Percentiles rank a stretch among this genome's conserved stretches.
These are phyloP conservation scores for Pascua guehoae DNA, from an alignment of 1,284 basidiomycete genomes.

Conservation along the genomic window DNA sequence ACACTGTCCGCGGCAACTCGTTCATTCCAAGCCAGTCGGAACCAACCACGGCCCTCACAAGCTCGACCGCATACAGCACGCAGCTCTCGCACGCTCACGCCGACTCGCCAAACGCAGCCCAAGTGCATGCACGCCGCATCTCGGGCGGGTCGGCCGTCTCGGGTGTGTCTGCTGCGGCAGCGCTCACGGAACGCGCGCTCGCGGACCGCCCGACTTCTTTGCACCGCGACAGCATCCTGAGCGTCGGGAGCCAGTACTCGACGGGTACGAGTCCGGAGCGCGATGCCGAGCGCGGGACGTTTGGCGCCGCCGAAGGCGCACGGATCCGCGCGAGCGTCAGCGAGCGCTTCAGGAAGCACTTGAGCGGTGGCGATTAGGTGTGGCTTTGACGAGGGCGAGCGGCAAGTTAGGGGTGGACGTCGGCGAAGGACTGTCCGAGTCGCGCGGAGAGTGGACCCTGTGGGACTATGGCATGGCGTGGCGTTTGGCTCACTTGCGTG, in stretches of 20 bases:
- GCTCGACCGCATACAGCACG: constrained; percentile 10
- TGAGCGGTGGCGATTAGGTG: constrained; percentile 6
- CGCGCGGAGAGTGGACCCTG: too few species aligned
- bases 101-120: too few species aligned
- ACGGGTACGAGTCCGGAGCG: neutral
- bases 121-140: too few species aligned
- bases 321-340: constrained; percentile 16
- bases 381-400: neutral
- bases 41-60: constrained; percentile 14
- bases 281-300: constrained; percentile 18
- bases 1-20: constrained; percentile 10
- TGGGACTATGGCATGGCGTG: too few species aligned
- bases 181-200: too few species aligned
- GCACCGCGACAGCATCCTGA: constrained; percentile 2
- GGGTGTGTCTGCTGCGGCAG: too few species aligned
- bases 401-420: too few species aligned
- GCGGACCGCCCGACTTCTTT: too few species aligned
- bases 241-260: constrained; percentile 6
- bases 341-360: constrained; percentile 20
- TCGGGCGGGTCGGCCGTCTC: too few species aligned
- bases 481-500: too few species aligned
- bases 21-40: constrained; percentile 14
- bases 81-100: neutral
- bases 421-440: too few species aligned
- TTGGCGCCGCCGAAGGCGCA: constrained; percentile 13